phyloP scores from a whole-genome alignment of 257 asterid genomes.

The Primulina huaijiensis region DNA sequence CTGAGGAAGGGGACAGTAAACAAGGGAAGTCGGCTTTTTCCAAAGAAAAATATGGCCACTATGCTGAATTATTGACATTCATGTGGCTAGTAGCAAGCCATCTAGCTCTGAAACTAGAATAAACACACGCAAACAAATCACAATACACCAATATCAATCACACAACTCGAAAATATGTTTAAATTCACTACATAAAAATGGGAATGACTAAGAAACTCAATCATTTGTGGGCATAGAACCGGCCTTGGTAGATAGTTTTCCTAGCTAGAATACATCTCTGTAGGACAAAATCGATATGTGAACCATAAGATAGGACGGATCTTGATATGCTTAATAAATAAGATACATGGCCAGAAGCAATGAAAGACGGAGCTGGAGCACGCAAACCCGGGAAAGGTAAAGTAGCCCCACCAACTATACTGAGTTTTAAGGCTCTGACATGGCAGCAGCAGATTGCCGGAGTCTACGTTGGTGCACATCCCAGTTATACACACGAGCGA shows the following conservation, averaged over 20 bases:
- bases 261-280: neutral
- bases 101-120: too few relatives aligned
- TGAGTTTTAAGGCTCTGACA: conserved; percentile 39
- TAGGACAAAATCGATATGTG: neutral
- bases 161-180: conserved; percentile 9
- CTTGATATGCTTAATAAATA: conserved; percentile 6
- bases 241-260: conserved; percentile 9
- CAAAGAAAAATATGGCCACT: too few relatives aligned
- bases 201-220: conserved; percentile 20
- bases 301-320: conserved; percentile 17
- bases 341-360: neutral
- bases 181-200: conserved; percentile 26
- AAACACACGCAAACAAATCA: neutral
- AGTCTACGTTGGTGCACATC: conserved; percentile 84
- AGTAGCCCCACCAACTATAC: conserved; percentile 15
- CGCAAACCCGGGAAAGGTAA: conserved; percentile 20
- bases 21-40: too few relatives aligned
- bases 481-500: conserved; percentile 91
- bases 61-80: too few relatives aligned
- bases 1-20: too few relatives aligned
- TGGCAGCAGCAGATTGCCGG: conserved; percentile 44
- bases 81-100: too few relatives aligned
- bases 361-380: conserved; percentile 15
- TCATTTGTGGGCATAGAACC: conserved; percentile 21
- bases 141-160: conserved; percentile 6